These are phyloP conservation scores for Platismatia glauca DNA, from an alignment of 495 filamentous ascomycete genomes.

Conservation along the genomic window DNA sequence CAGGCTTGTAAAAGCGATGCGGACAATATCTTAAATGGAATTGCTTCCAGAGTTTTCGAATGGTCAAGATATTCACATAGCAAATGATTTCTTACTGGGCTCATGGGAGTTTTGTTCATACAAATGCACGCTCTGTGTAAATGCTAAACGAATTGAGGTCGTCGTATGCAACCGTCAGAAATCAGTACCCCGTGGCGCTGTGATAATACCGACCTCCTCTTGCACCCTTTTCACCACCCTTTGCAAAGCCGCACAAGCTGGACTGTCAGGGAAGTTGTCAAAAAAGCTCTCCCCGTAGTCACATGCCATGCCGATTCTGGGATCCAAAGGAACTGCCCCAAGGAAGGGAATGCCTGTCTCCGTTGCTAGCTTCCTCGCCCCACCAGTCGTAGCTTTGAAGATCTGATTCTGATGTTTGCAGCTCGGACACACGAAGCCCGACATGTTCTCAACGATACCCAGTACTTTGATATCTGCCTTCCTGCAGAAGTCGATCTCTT, in stretches of 20 bases:
- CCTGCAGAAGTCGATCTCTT: constrained; percentile 92
- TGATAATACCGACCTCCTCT: constrained; percentile 28
- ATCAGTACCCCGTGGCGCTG: background rate
- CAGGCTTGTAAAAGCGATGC: background rate
- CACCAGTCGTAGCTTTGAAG: constrained; percentile 86
- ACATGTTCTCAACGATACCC: constrained; percentile 96
- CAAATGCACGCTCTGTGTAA: constrained; percentile 15
- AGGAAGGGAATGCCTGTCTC: constrained; percentile 83
- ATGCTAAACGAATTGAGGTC: background rate
- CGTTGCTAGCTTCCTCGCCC: constrained; percentile 65
- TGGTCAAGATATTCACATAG: background rate
- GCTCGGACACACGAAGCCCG: constrained; percentile 85
- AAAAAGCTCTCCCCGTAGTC: constrained; percentile 98
- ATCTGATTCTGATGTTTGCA: constrained; percentile 77
- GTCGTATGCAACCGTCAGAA: background rate
- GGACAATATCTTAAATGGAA: background rate
- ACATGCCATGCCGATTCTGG: constrained; percentile 88
- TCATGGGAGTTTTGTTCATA: background rate
- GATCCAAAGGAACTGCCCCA: constrained; percentile 87
- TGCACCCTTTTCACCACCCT: constrained; percentile 64
- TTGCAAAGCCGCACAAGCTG: constrained; percentile 69
- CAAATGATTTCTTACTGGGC: background rate
- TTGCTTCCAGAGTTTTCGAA: background rate
- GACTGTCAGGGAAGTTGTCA: constrained; percentile 84
- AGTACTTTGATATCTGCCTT: constrained; percentile 86